Conservation (phyloP, 202 grass and related monocot genomes). For the Cymbopogon flexuosus region DNA sequence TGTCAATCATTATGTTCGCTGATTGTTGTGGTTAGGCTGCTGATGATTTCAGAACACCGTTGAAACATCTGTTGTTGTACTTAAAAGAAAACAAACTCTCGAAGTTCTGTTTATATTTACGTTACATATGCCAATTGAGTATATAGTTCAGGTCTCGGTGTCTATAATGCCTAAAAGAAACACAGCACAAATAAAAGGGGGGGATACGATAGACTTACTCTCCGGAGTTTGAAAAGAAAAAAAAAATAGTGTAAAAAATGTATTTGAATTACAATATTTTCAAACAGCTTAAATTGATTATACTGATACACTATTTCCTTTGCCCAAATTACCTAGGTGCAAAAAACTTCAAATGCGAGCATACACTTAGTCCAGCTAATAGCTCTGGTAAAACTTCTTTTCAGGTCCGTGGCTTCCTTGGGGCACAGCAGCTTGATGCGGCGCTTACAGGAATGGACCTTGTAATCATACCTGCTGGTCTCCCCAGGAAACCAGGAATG, state of each 20-base stretch:
- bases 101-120: background rate
- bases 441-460: slow-evolving; percentile 92
- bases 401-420: slow-evolving; percentile 76
- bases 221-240: background rate
- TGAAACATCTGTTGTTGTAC: background rate
- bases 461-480: slow-evolving; percentile 83
- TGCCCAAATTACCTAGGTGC: background rate
- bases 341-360: background rate
- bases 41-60: background rate
- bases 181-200: background rate
- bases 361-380: background rate
- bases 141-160: background rate
- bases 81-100: background rate
- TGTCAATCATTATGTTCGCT: background rate
- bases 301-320: background rate
- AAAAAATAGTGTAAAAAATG: background rate
- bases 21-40: background rate
- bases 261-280: background rate
- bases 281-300: background rate
- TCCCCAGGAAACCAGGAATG: slow-evolving; percentile 98
- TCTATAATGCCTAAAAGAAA: background rate
- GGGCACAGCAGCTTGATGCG: slow-evolving; percentile 62
- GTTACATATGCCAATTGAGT: background rate
- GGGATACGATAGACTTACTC: background rate
- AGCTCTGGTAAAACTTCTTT: background rate